Percentiles rank a stretch among this genome's conserved stretches.
phyloP scores from a whole-genome alignment of 768 basidiomycete genomes.

The Suillus cothurnatus region DNA sequence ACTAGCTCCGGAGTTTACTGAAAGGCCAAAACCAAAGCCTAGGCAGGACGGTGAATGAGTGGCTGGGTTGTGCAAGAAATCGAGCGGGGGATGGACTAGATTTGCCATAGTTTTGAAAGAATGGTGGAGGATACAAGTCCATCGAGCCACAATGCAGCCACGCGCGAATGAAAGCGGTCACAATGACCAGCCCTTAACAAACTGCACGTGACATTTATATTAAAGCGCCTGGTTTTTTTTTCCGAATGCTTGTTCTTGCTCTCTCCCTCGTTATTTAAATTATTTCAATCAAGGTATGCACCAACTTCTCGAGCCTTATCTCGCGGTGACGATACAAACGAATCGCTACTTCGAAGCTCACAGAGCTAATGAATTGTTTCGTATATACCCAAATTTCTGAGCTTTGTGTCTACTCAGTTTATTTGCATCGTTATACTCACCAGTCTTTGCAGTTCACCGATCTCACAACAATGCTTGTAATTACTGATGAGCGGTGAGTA shows the following conservation, averaged over 20 bases:
- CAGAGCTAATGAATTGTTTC: conserved; percentile 62
- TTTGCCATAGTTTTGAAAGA: conserved; percentile 60
- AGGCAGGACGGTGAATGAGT: conserved; percentile 64
- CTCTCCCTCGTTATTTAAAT: conserved; percentile 9
- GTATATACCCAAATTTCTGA: conserved; percentile 95
- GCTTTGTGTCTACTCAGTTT: conserved; percentile 29
- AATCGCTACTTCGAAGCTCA: conserved; percentile 89
- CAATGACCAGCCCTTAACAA: conserved; percentile 37
- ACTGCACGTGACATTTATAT: conserved; percentile 35
- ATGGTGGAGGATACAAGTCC: conserved; percentile 19
- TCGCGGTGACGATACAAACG: conserved; percentile 64
- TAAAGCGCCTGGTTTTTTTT: conserved; percentile 9
- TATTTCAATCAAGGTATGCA: conserved; percentile 33
- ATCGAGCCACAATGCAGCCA: conserved; percentile 11
- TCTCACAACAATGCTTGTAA: neutral
- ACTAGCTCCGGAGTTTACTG: conserved; percentile 43
- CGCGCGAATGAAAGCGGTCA: conserved; percentile 1
- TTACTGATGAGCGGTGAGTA: conserved; percentile 36
- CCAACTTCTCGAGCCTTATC: conserved; percentile 14
- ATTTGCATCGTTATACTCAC: conserved; percentile 2
- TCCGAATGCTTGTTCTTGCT: conserved; percentile 16
- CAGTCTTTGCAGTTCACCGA: neutral
- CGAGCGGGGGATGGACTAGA: conserved; percentile 65
- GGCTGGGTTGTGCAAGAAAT: conserved; percentile 60
- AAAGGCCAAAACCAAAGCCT: conserved; percentile 73